Evolutionary conservation across 2,329 filamentous ascomycete species (phyloP), one percentile per base, ranked within the genome.

Genomic region (Claviceps monticola): DNA sequence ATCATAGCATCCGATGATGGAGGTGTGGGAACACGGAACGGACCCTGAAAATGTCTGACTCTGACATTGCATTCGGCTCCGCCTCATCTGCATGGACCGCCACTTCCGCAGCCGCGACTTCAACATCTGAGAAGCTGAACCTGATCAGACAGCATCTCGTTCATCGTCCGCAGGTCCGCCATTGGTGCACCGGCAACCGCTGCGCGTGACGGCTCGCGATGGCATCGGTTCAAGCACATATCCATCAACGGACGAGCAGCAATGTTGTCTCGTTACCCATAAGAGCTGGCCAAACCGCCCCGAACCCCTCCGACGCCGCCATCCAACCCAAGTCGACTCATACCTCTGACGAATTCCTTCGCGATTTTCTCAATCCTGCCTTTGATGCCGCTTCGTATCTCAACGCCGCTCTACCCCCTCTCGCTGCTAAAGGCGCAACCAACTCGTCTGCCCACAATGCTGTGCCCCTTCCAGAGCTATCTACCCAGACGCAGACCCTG

Each of bases 341-440:
- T 65, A 76, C 87, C 39, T 71, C 83, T 55, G 88, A 94, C 62
- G 77, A 82, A 13, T 79, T 81, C 51, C 76, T 94, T 3, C 79
- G 80, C 52, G 82, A 84, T 51, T 96, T 96, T 66, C 74, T 91
- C 39, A 74, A 80, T 48, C 74, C 84, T 5, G 73, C 78, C 45
- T 97, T 97, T 68, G 88, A 95, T 65, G 78, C 90, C 4, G 85
- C 84, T 56, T 81, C 86, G 47, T 95, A 89, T 66, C 80, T 97
- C 60, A 97, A 97, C 68, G 73, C 81, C 54, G 78, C 79, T 0
- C 74, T 97, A 0, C 86, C 89, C 4, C 72, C 84, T 2, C 73
- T 95, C 19, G 74, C 78, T 56, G 70, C 67, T 62, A 70, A 60
- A 61, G 57, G 64, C 34, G 59, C 62, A 5, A 58, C 55, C 49